Percentiles rank a stretch among this genome's conserved stretches.
Evolutionary conservation across 495 filamentous ascomycete species (phyloP).

Genomic region (Platismatia glauca): DNA sequence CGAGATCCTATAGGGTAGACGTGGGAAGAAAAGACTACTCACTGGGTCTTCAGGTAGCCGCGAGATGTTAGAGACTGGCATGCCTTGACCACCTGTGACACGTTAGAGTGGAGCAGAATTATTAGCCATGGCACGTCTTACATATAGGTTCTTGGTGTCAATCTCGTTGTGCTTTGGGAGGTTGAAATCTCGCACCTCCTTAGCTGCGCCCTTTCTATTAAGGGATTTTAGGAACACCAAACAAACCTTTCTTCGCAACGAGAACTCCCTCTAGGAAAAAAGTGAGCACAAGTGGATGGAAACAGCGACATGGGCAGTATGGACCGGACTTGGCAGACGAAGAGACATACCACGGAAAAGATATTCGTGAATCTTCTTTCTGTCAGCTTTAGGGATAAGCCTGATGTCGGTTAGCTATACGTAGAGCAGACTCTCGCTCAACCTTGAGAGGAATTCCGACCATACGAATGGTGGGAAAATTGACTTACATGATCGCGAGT

Average conservation of each 20-base stretch:
- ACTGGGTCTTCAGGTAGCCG: conserved; percentile 94
- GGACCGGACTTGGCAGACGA: conserved; percentile 10
- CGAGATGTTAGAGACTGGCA: conserved; percentile 94
- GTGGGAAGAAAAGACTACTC: background rate
- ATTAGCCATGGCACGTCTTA: conserved; percentile 23
- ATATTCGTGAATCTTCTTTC: conserved; percentile 99
- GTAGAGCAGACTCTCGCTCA: background rate
- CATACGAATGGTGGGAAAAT: background rate
- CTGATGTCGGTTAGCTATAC: conserved; percentile 31
- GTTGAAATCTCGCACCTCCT: conserved; percentile 75
- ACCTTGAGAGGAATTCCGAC: background rate
- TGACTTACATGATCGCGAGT: conserved; percentile 50
- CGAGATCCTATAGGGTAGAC: background rate
- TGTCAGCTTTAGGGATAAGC: conserved; percentile 99
- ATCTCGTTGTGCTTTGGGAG: conserved; percentile 87
- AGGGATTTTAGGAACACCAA: no score
- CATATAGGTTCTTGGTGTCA: conserved; percentile 96
- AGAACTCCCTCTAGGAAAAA: conserved; percentile 77
- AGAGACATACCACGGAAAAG: conserved; percentile 80
- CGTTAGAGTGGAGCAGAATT: conserved; percentile 1
- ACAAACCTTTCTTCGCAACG: conserved; percentile 75
- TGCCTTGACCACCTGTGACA: conserved; percentile 79
- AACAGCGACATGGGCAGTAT: background rate
- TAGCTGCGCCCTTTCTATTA: no score
- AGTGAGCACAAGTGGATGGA: conserved; percentile 13